Conservation (phyloP, 2,329 filamentous ascomycete genomes). For the Tolypocladium capitatum region DNA sequence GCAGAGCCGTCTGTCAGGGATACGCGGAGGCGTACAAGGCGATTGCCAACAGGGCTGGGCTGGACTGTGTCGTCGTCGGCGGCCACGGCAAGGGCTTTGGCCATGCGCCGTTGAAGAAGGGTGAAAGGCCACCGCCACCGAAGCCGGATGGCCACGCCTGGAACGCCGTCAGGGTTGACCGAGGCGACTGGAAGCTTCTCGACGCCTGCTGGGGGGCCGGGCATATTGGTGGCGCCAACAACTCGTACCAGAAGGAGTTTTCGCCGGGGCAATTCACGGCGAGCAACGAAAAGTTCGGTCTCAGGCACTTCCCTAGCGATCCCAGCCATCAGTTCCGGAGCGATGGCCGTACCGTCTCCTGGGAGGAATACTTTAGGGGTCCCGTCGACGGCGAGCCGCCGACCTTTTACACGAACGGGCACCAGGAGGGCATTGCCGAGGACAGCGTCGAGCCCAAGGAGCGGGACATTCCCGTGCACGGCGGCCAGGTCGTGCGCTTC, state of each 20-base stretch:
- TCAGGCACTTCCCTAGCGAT: slow-evolving; percentile 65
- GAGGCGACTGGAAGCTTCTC: slow-evolving; percentile 79
- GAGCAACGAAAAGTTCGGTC: slow-evolving; percentile 68
- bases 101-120: slow-evolving; percentile 47
- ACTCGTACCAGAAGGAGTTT: slow-evolving; percentile 56
- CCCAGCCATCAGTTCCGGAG: slow-evolving; percentile 56
- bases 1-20: slow-evolving; percentile 80
- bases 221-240: slow-evolving; percentile 36
- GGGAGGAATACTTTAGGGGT: slow-evolving; percentile 72
- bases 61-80: slow-evolving; percentile 60
- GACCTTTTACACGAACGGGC: slow-evolving; percentile 29
- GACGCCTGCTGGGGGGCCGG: slow-evolving; percentile 93
- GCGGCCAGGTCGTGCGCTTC: slow-evolving; percentile 52
- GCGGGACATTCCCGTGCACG: slow-evolving; percentile 44
- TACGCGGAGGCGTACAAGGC: slow-evolving; percentile 74
- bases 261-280: slow-evolving; percentile 45
- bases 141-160: slow-evolving; percentile 64
- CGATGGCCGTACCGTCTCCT: slow-evolving; percentile 54
- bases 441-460: slow-evolving; percentile 44
- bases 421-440: slow-evolving; percentile 38
- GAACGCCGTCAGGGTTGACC: slow-evolving; percentile 84
- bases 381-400: slow-evolving; percentile 36
- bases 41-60: slow-evolving; percentile 64
- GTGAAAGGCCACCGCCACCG: slow-evolving; percentile 51
- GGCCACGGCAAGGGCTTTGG: slow-evolving; percentile 85